These are phyloP conservation scores for Exophiala alcalophila DNA, from an alignment of 2,329 filamentous ascomycete genomes.

Conservation along the genomic window DNA sequence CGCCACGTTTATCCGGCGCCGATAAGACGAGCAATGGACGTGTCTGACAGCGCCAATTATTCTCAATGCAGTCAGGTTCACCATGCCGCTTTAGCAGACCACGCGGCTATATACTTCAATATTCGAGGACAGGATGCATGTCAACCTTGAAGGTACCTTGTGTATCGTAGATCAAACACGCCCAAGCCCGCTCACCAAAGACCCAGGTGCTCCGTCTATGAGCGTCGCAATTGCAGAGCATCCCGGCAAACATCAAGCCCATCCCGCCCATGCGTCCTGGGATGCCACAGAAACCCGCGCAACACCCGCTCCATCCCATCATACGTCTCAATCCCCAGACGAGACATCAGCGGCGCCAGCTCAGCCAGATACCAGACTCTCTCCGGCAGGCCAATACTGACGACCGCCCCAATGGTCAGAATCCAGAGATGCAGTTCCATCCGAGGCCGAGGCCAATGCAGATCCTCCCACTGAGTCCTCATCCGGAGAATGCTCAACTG, in stretches of 20 bases:
- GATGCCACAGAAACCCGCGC: constrained; percentile 1
- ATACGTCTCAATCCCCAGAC: background rate
- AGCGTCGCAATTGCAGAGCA: too few species aligned
- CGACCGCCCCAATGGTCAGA: constrained; percentile 39
- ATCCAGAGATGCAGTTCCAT: constrained; percentile 37
- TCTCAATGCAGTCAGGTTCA: too few species aligned
- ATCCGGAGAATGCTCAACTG: constrained; percentile 31
- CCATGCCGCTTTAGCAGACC: too few species aligned
- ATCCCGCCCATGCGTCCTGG: background rate
- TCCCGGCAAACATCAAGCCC: background rate
- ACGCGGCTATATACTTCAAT: too few species aligned
- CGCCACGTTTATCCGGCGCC: too few species aligned
- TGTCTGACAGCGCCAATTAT: too few species aligned
- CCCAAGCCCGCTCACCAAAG: too few species aligned
- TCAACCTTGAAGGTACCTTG: too few species aligned
- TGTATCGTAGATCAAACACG: too few species aligned
- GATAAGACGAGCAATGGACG: too few species aligned
- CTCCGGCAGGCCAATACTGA: constrained; percentile 33
- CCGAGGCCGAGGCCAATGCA: constrained; percentile 22
- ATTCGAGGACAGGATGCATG: too few species aligned
- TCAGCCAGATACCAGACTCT: constrained; percentile 38
- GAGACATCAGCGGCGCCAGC: background rate
- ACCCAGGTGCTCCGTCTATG: too few species aligned
- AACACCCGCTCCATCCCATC: background rate
- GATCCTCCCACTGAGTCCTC: background rate